Conservation (phyloP, 2,329 filamentous ascomycete genomes). For the Coniella vitis region DNA sequence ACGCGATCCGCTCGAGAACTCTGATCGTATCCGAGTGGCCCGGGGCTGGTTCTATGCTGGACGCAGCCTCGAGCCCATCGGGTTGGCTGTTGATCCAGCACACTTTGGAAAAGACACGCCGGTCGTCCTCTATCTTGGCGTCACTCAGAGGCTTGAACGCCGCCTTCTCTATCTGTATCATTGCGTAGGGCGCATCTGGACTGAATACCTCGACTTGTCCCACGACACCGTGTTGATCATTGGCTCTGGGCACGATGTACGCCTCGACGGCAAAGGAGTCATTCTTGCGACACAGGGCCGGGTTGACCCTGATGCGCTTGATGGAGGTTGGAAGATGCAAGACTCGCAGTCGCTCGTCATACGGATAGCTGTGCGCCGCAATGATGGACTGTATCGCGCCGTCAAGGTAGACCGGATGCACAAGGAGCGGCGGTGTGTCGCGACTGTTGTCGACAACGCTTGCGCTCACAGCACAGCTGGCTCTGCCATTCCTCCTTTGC, state of each 20-base stretch:
- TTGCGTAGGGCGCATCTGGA: background rate
- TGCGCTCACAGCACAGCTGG: background rate
- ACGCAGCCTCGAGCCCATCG: background rate
- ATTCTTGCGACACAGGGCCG: background rate
- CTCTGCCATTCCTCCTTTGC: background rate
- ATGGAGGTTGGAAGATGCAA: constrained; percentile 8
- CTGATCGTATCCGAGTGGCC: background rate
- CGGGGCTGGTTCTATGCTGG: too few relatives aligned
- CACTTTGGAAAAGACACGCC: background rate
- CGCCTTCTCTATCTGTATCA: constrained; percentile 4
- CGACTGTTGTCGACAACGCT: background rate
- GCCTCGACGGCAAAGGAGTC: background rate
- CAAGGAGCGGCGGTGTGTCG: background rate
- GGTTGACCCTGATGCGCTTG: constrained; percentile 2
- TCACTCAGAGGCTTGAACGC: background rate
- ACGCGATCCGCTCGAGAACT: background rate
- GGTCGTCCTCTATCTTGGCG: background rate
- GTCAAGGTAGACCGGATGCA: constrained; percentile 11
- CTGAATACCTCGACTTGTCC: constrained; percentile 10
- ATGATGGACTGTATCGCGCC: constrained; percentile 9
- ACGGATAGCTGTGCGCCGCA: constrained; percentile 2
- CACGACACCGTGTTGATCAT: background rate
- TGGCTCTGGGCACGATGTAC: background rate
- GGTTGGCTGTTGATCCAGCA: background rate
- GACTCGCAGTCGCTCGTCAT: background rate